Percentiles rank a stretch among this genome's conserved stretches.
Conservation (phyloP, 2,329 filamentous ascomycete genomes). For the Colletotrichum eremochloae region DNA sequence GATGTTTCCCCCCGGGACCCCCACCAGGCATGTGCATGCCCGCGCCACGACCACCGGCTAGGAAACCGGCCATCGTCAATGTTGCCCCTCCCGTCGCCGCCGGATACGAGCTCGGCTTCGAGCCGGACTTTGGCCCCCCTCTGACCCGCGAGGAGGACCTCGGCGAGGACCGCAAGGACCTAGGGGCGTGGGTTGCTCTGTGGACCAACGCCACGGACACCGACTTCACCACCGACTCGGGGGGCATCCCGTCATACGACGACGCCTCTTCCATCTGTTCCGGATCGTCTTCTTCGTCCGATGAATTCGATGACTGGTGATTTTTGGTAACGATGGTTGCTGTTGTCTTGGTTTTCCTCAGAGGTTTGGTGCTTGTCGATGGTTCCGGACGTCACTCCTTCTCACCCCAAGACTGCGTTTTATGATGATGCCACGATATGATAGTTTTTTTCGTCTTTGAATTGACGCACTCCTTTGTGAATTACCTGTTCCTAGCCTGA, state of each 20-base stretch:
- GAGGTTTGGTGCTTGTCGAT: not conserved
- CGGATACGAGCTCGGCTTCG: slow-evolving; percentile 12
- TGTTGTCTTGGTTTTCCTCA: not conserved
- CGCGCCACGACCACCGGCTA: not conserved
- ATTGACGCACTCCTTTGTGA: not conserved
- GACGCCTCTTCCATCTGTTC: slow-evolving; percentile 8
- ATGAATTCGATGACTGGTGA: slow-evolving; percentile 10
- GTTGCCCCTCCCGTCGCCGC: not conserved
- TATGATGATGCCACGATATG: not conserved
- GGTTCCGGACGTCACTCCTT: not conserved
- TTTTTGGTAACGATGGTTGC: not conserved
- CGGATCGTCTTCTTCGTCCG: slow-evolving; percentile 15
- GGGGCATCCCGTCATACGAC: slow-evolving; percentile 28
- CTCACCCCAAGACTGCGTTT: not conserved
- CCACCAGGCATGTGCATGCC: not conserved
- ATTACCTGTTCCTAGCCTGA: not conserved
- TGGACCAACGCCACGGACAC: slow-evolving; percentile 35
- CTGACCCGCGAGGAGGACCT: slow-evolving; percentile 26
- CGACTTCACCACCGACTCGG: slow-evolving; percentile 22
- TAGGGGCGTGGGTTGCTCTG: slow-evolving; percentile 24
- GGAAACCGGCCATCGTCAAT: not conserved
- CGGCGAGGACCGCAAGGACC: slow-evolving; percentile 20
- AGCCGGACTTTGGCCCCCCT: slow-evolving; percentile 16
- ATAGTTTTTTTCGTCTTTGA: not conserved
- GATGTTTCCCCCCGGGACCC: not conserved